phyloP scores from a whole-genome alignment of 768 basidiomycete species.

The Xerocomellus intermedius region DNA sequence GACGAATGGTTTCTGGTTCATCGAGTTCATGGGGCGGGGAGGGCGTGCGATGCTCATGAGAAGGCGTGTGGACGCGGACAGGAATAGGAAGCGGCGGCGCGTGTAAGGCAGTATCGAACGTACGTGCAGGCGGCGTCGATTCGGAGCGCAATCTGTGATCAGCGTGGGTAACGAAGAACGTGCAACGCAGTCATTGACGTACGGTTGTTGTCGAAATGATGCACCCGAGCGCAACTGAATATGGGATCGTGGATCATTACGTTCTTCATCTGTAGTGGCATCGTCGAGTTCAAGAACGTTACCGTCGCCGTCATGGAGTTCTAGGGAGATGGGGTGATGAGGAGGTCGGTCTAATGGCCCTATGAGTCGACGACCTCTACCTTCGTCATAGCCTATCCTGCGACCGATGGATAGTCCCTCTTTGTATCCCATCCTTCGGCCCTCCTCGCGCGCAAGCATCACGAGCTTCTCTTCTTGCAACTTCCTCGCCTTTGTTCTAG shows the following conservation, averaged over 20 bases:
- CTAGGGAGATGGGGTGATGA: slow-evolving; percentile 10
- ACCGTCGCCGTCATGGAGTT: slow-evolving; percentile 16
- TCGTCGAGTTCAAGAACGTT: slow-evolving; percentile 10
- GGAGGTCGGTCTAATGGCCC: slow-evolving; percentile 12
- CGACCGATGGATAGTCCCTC: slow-evolving; percentile 40
- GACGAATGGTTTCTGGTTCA: slow-evolving; percentile 29
- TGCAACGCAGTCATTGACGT: slow-evolving; percentile 15
- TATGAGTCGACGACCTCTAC: slow-evolving; percentile 17
- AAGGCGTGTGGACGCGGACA: slow-evolving; percentile 18
- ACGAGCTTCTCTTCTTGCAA: slow-evolving; percentile 42
- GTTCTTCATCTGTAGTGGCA: slow-evolving; percentile 22
- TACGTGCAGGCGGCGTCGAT: slow-evolving; percentile 29
- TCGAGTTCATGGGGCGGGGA: slow-evolving; percentile 5
- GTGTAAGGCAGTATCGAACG: slow-evolving; percentile 11
- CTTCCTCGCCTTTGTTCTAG: slow-evolving; percentile 43
- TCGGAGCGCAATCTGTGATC: slow-evolving; percentile 25
- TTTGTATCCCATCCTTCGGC: slow-evolving; percentile 38
- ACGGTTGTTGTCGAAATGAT: slow-evolving; percentile 21
- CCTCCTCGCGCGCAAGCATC: slow-evolving; percentile 44
- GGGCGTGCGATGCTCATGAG: slow-evolving; percentile 15
- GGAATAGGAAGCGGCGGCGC: slow-evolving; percentile 22
- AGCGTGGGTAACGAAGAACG: slow-evolving; percentile 11
- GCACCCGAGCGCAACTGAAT: slow-evolving; percentile 14
- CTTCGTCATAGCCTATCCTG: slow-evolving; percentile 30
- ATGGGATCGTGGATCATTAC: slow-evolving; percentile 14